Evolutionary conservation across 1,139 yeast genomes (phyloP).

Genomic region (Candida sanyaensis): DNA sequence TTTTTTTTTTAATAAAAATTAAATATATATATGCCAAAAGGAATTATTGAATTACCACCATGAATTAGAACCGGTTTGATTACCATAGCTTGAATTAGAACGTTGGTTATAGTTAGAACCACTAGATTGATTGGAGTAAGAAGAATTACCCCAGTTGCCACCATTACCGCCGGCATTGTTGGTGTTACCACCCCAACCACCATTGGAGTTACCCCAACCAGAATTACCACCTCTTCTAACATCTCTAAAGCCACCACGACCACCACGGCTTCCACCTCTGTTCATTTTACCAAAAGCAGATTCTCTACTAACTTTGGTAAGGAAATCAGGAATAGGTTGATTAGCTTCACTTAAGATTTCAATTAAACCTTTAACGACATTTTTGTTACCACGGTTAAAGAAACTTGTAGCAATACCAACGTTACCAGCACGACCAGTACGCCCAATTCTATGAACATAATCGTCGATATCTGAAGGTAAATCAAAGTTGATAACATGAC

Average conservation of each 20-base stretch:
- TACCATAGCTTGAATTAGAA: conserved; percentile 28
- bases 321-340: conserved; percentile 94
- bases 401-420: conserved; percentile 97
- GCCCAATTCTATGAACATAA: conserved; percentile 98
- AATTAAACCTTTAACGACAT: conserved; percentile 83
- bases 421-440: conserved; percentile 99
- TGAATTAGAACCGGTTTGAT: conserved; percentile 35
- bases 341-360: conserved; percentile 92
- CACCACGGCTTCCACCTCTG: conserved; percentile 56
- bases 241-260: conserved; percentile 57
- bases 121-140: conserved; percentile 15
- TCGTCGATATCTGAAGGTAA: conserved; percentile 97
- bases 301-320: conserved; percentile 81
- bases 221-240: conserved; percentile 52
- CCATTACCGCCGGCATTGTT: conserved; percentile 12
- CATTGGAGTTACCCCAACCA: conserved; percentile 30
- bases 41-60: conserved; percentile 39
- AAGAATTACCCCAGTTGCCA: conserved; percentile 8
- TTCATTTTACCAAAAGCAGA: conserved; percentile 53
- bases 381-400: conserved; percentile 93
- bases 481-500: conserved; percentile 96
- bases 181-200: conserved; percentile 23
- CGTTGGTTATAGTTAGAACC: conserved; percentile 18
- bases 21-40: not conserved
- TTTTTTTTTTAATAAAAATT: not conserved